Evolutionary conservation across 192 early-diverging fungal species (phyloP).

Genomic region (Backusella circina): DNA sequence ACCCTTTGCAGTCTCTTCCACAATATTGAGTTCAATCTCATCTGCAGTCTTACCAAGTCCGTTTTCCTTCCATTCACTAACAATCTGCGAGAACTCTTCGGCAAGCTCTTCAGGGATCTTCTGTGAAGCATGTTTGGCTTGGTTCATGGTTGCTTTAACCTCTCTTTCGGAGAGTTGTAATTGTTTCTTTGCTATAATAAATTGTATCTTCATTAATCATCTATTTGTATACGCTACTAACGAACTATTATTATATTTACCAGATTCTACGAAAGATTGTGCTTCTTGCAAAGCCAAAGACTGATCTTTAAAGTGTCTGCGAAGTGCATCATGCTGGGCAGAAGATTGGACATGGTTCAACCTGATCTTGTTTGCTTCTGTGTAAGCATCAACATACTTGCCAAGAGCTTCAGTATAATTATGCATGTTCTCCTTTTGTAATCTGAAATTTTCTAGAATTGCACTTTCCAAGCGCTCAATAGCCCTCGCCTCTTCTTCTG

Average conservation of each 20-base stretch:
- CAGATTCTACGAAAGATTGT: not conserved
- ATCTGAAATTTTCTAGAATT: not conserved
- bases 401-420: not conserved
- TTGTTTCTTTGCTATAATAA: not conserved
- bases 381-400: not conserved
- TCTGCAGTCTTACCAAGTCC: slow-evolving; percentile 41
- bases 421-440: not conserved
- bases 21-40: slow-evolving; percentile 64
- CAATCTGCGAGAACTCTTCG: slow-evolving; percentile 35
- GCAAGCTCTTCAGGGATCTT: slow-evolving; percentile 51
- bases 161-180: slow-evolving; percentile 26
- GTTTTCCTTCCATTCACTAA: slow-evolving; percentile 18
- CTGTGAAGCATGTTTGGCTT: slow-evolving; percentile 52
- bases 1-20: slow-evolving; percentile 47
- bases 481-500: not conserved
- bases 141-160: slow-evolving; percentile 42
- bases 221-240: not conserved
- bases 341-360: not conserved
- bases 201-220: not conserved
- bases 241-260: not conserved
- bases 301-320: not conserved
- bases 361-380: not conserved
- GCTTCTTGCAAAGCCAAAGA: slow-evolving; percentile 26
- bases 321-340: not conserved
- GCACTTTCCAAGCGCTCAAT: not conserved